Evolutionary conservation across 2,329 filamentous ascomycete species (phyloP).

Genomic region (Nannizziopsis barbatae): DNA sequence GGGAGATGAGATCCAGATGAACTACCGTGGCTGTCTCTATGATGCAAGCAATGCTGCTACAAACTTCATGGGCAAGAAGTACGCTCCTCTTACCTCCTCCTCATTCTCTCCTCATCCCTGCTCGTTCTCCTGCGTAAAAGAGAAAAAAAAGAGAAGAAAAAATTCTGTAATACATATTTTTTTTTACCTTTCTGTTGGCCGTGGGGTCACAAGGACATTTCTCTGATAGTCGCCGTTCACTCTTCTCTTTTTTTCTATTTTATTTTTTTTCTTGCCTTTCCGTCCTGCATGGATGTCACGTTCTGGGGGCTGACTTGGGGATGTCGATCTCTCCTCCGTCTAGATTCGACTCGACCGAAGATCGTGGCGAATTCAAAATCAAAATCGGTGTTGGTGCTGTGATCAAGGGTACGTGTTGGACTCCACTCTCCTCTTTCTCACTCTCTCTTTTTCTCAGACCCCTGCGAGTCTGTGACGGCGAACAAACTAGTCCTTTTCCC

Average conservation of each 20-base stretch:
- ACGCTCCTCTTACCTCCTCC: conserved; percentile 28
- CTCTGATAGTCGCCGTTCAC: neutral
- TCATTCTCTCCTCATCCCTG: neutral
- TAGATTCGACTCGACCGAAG: conserved; percentile 79
- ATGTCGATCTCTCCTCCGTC: neutral
- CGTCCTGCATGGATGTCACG: neutral
- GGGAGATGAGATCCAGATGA: conserved; percentile 69
- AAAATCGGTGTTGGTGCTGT: conserved; percentile 72
- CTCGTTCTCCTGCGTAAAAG: neutral
- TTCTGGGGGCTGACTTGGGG: too few species aligned
- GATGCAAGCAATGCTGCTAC: conserved; percentile 49
- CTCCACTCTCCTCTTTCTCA: neutral
- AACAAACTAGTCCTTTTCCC: neutral
- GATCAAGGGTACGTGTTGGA: conserved; percentile 58
- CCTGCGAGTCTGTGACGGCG: neutral
- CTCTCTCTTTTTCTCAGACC: too few species aligned
- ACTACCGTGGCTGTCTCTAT: conserved; percentile 84
- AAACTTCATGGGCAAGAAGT: conserved; percentile 60
- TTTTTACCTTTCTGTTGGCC: neutral
- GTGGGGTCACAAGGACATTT: neutral
- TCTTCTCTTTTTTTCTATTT: neutral
- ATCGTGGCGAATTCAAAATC: conserved; percentile 61
- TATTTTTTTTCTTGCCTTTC: conserved; percentile 6
- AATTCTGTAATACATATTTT: neutral
- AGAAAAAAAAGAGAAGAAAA: neutral